Percentiles rank a stretch among this genome's conserved stretches.
These are phyloP conservation scores for Quercus phellos DNA, from an alignment of 331 rosid genomes.

Conservation along the genomic window DNA sequence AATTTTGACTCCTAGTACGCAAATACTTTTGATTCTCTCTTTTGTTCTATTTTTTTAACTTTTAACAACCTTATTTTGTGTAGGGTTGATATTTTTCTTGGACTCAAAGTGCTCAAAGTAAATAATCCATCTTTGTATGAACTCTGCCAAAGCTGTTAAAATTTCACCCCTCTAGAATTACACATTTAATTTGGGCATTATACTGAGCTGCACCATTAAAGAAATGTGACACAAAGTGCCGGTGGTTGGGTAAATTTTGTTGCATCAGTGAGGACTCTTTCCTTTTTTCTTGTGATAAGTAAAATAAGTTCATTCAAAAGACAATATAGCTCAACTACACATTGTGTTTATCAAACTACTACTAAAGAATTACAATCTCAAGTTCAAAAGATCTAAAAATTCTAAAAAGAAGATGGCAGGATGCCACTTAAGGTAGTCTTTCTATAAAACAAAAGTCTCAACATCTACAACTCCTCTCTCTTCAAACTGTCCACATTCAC, in stretches of 20 bases:
- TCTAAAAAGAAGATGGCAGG: too few relatives aligned
- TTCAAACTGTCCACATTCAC: too few relatives aligned
- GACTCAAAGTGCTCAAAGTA: background rate
- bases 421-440: too few relatives aligned
- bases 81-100: background rate
- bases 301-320: too few relatives aligned
- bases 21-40: background rate
- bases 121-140: background rate
- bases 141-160: background rate
- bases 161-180: background rate
- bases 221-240: background rate
- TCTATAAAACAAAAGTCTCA: too few relatives aligned
- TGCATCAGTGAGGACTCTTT: background rate
- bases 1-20: background rate
- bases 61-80: background rate
- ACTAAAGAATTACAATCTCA: background rate
- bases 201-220: background rate
- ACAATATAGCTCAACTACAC: too few relatives aligned
- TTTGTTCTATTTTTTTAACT: background rate
- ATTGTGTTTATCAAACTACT: too few relatives aligned
- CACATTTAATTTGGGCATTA: background rate
- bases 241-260: background rate
- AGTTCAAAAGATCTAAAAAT: too few relatives aligned
- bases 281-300: too few relatives aligned
- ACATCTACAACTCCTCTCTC: too few relatives aligned